Evolutionary conservation across 2,329 filamentous ascomycete species (phyloP), one percentile per base, ranked within the genome.

Genomic region (Hypoxylon sp.): DNA sequence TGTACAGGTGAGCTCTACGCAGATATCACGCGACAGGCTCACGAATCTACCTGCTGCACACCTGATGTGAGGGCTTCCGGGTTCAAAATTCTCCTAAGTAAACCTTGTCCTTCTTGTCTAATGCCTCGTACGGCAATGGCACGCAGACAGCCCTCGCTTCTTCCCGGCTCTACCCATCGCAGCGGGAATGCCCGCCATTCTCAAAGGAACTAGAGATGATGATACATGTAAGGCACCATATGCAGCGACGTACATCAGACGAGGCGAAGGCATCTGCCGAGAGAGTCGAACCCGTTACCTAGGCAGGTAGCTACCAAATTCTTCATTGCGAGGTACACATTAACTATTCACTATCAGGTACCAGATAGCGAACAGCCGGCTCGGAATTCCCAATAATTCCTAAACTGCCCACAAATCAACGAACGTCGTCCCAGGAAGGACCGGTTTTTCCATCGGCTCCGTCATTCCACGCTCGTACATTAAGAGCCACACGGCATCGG

Each of bases 401-500:
- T 49, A 59, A 16, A 38, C 26, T 36, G 30, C 38, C 53, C 53
- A 71, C 28, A 68, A 50, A 49, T 70, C 64, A 48, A 70, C 67
- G 70, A 85, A 85, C 3, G 68, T 71, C 42, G 79, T 73, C 0
- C 82, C 83, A 4, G 83, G 79, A 70, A 85, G 71, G 20, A 75
- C 70, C 7, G 84, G 84, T 9, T 73, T 76, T 40, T 76, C 74
- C 59, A 75, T 69, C 65, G 70, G 72, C 55, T 79, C 71, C 33
- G 81, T 72, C 63, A 78, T 68, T 8, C 84, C 83, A 56, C 77
- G 76, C 71, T 85, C 79, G 59, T 85, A 84, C 72, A 86, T 77
- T 40, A 82, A 81, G 68, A 95, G 78, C 93, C 93, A 96, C 3
- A 96, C 89, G 1, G 91, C 90, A 80, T 96, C 92, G 0, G 84